Evolutionary conservation across 306 rosid genomes (phyloP).

Genomic region (Citrullus amarus): DNA sequence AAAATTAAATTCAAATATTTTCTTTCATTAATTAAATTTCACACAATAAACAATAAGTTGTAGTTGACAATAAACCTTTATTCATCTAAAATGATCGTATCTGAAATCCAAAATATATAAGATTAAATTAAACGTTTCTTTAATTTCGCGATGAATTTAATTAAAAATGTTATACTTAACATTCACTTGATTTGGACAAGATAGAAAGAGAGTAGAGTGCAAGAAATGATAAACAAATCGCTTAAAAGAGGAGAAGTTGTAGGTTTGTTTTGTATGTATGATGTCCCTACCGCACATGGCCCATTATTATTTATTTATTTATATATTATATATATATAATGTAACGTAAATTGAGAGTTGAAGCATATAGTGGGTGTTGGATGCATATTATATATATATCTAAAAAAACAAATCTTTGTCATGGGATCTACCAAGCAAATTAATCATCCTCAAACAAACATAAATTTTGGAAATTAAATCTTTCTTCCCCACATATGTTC

Average conservation of each 20-base stretch:
- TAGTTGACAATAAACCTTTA: too few species aligned
- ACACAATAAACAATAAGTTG: too few species aligned
- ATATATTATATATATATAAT: neutral
- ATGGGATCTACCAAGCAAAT: neutral
- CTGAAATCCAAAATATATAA: too few species aligned
- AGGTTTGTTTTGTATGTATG: neutral
- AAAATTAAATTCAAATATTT: too few species aligned
- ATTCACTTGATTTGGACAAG: neutral
- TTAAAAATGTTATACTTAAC: neutral
- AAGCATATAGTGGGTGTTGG: neutral
- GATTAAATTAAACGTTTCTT: neutral
- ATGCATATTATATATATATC: neutral
- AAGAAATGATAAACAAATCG: neutral
- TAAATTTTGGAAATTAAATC: neutral
- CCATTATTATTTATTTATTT: neutral
- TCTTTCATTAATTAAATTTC: too few species aligned
- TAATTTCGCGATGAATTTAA: neutral
- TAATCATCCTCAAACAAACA: neutral
- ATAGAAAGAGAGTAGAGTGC: neutral
- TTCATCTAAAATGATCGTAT: too few species aligned
- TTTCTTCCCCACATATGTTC: neutral
- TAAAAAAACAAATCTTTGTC: conserved; percentile 6
- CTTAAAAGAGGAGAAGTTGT: neutral
- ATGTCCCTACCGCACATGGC: conserved; percentile 5
- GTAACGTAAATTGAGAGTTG: neutral